Conservation (phyloP, 75 land plant species). For the Larix kaempferi region DNA sequence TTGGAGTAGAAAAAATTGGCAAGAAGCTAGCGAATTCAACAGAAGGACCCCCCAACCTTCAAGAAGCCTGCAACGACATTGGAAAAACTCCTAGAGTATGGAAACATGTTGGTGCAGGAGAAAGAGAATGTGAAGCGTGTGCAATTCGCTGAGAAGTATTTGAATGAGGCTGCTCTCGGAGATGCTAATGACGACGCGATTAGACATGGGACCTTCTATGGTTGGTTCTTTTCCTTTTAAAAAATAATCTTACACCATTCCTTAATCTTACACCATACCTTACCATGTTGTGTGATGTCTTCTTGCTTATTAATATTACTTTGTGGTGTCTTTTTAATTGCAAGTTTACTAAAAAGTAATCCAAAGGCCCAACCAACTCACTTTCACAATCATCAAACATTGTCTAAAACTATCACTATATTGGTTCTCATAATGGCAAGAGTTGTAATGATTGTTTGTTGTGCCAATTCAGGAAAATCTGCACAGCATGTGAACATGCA, state of each 20-base stretch:
- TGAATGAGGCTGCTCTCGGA: conserved; percentile 83
- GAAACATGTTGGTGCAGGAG: conserved; percentile 90
- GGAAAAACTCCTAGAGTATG: conserved; percentile 82
- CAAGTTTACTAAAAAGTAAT: background rate
- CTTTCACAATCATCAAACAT: background rate
- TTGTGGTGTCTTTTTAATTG: background rate
- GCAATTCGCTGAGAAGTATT: conserved; percentile 89
- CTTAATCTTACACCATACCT: too few relatives aligned
- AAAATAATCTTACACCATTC: background rate
- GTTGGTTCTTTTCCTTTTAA: conserved; percentile 28
- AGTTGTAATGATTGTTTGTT: background rate
- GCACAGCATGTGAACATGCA: conserved; percentile 73
- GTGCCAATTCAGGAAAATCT: conserved; percentile 59
- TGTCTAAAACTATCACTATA: background rate
- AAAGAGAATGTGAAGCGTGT: conserved; percentile 99
- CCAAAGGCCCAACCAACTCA: background rate
- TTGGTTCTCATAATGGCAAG: background rate
- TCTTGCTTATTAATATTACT: background rate
- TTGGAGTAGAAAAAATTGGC: too few relatives aligned
- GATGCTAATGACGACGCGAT: conserved; percentile 89
- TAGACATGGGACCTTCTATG: conserved; percentile 58
- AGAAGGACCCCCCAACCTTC: too few relatives aligned
- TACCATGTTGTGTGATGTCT: too few relatives aligned
- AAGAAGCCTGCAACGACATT: conserved; percentile 87
- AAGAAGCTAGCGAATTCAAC: too few relatives aligned